Evolutionary conservation across 257 asterid genomes (phyloP).

Genomic region (Solanum boliviense): DNA sequence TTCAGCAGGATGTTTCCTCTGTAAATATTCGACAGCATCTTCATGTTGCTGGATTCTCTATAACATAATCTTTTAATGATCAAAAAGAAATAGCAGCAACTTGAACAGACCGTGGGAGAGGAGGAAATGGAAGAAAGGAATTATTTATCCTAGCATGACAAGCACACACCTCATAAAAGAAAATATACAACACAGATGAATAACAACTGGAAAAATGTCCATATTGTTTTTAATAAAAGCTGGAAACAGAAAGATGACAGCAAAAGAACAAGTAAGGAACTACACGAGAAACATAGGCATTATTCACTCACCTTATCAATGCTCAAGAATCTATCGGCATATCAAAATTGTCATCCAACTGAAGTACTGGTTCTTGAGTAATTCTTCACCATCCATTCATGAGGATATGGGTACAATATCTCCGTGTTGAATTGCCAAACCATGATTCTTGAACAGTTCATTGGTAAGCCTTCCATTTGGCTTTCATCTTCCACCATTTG

Average conservation of each 20-base stretch:
- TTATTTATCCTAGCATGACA: neutral
- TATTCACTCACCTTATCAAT: neutral
- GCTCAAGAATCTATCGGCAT: neutral
- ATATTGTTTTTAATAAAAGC: neutral
- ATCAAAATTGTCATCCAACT: slow-evolving; percentile 11
- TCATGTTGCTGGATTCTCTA: neutral
- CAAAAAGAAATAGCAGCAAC: neutral
- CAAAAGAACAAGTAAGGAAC: neutral
- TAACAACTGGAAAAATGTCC: neutral
- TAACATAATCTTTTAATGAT: neutral
- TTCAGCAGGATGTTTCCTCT: neutral
- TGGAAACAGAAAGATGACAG: neutral
- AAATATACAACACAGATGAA: neutral
- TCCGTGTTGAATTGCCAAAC: slow-evolving; percentile 46
- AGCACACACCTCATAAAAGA: neutral
- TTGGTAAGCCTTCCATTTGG: slow-evolving; percentile 70
- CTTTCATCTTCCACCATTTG: slow-evolving; percentile 80
- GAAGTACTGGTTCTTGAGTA: slow-evolving; percentile 15
- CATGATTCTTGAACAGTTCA: slow-evolving; percentile 32
- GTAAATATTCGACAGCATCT: neutral
- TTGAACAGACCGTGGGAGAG: neutral
- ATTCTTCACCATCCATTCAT: slow-evolving; percentile 4
- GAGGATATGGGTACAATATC: slow-evolving; percentile 14
- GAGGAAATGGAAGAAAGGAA: neutral
- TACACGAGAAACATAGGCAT: neutral